Conservation (phyloP, 2,329 filamentous ascomycete genomes). For the Aspergillus novofumigatus region DNA sequence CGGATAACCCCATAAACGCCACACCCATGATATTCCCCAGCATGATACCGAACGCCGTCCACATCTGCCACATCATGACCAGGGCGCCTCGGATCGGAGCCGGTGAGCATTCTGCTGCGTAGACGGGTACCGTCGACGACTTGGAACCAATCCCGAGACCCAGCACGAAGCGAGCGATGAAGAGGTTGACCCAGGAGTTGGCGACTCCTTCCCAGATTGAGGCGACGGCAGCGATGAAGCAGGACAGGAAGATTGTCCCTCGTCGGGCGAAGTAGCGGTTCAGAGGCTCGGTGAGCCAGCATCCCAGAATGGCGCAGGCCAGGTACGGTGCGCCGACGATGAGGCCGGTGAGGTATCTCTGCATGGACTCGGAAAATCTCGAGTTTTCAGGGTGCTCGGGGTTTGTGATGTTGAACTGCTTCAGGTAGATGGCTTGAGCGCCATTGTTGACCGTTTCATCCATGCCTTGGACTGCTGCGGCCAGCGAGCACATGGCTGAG, state of each 20-base stretch:
- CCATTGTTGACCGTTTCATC: slow-evolving; percentile 68
- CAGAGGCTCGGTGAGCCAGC: slow-evolving; percentile 70
- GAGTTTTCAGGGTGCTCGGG: slow-evolving; percentile 29
- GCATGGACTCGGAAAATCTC: slow-evolving; percentile 29
- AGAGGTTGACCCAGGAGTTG: slow-evolving; percentile 67
- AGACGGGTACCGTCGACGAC: slow-evolving; percentile 70
- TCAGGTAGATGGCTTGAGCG: slow-evolving; percentile 62
- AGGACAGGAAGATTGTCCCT: slow-evolving; percentile 74
- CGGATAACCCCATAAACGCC: slow-evolving; percentile 55
- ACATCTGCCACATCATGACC: slow-evolving; percentile 77
- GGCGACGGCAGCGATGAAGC: slow-evolving; percentile 59
- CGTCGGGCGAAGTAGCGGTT: slow-evolving; percentile 67
- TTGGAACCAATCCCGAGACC: slow-evolving; percentile 77
- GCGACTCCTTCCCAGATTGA: slow-evolving; percentile 60
- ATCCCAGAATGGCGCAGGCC: slow-evolving; percentile 64
- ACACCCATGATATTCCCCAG: slow-evolving; percentile 58
- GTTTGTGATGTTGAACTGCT: slow-evolving; percentile 56
- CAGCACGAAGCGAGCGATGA: slow-evolving; percentile 66
- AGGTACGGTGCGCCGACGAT: slow-evolving; percentile 57
- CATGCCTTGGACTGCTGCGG: slow-evolving; percentile 43
- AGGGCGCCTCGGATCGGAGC: slow-evolving; percentile 67
- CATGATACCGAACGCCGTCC: slow-evolving; percentile 50
- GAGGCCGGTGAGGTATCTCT: slow-evolving; percentile 57
- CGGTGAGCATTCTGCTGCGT: slow-evolving; percentile 69
- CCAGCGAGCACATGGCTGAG: slow-evolving; percentile 2